phyloP scores from a whole-genome alignment of 768 basidiomycete genomes.

The Holtermanniella nyarrowii region DNA sequence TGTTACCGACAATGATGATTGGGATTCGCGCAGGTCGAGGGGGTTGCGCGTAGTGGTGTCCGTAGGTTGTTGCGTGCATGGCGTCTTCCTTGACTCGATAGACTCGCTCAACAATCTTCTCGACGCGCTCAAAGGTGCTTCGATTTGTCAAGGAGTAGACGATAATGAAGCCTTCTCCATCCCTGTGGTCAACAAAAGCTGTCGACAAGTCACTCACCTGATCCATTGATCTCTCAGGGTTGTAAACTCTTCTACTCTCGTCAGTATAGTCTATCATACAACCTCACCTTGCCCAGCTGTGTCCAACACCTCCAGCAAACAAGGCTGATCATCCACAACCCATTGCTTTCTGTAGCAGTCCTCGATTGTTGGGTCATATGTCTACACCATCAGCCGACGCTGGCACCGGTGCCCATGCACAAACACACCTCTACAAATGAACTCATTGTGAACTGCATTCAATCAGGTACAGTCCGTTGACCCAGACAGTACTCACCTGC shows the following conservation, averaged over 20 bases:
- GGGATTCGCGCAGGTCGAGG: constrained; percentile 48
- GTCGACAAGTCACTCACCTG: constrained; percentile 48
- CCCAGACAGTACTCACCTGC: constrained; percentile 52
- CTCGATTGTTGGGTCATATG: constrained; percentile 97
- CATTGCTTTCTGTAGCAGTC: constrained; percentile 94
- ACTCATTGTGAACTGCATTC: constrained; percentile 73
- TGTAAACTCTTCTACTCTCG: constrained; percentile 71
- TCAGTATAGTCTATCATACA: constrained; percentile 1
- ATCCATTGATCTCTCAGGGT: constrained; percentile 97
- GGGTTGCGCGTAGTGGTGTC: constrained; percentile 1
- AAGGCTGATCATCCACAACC: constrained; percentile 88
- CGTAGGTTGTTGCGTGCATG: constrained; percentile 7
- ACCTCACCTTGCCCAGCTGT: constrained; percentile 88
- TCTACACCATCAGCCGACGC: constrained; percentile 46
- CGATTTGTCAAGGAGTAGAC: constrained; percentile 96
- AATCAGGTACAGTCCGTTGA: background rate
- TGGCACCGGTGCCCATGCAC: background rate
- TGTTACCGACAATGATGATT: constrained; percentile 95
- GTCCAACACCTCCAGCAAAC: constrained; percentile 92
- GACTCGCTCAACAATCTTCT: constrained; percentile 83
- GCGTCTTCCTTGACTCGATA: constrained; percentile 63
- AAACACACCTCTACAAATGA: constrained; percentile 70
- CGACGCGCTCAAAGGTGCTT: constrained; percentile 78
- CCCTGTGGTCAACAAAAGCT: constrained; percentile 45
- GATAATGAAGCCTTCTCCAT: constrained; percentile 95